These are phyloP conservation scores for Penicillium sp. DNA, from an alignment of 2,329 filamentous ascomycete genomes.

Conservation along the genomic window DNA sequence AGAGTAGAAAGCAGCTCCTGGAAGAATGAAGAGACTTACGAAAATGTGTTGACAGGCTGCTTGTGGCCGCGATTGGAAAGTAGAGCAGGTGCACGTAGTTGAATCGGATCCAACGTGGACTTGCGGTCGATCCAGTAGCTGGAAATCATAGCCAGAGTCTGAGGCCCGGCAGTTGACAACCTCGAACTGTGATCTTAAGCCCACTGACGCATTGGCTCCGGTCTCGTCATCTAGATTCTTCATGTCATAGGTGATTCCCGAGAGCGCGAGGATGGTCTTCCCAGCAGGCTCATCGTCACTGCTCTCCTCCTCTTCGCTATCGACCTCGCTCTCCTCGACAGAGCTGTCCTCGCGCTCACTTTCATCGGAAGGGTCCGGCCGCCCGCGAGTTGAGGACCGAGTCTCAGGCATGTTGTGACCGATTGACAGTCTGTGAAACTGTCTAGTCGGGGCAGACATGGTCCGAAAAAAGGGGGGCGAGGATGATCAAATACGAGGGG, in stretches of 20 bases:
- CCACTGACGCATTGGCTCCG: slow-evolving; percentile 34
- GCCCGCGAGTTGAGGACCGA: slow-evolving; percentile 26
- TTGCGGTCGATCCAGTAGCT: slow-evolving; percentile 35
- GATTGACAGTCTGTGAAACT: slow-evolving; percentile 42
- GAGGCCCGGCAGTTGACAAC: slow-evolving; percentile 35
- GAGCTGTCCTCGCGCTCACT: slow-evolving; percentile 15
- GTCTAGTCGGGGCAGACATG: slow-evolving; percentile 43
- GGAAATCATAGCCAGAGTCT: slow-evolving; percentile 37
- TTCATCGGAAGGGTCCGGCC: slow-evolving; percentile 19
- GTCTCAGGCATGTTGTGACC: slow-evolving; percentile 34
- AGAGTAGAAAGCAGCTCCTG: neutral
- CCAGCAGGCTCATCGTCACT: slow-evolving; percentile 17
- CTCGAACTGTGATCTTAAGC: slow-evolving; percentile 34
- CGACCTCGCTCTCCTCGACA: slow-evolving; percentile 10
- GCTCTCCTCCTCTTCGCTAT: slow-evolving; percentile 18
- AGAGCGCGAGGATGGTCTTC: slow-evolving; percentile 30
- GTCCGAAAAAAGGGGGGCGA: slow-evolving; percentile 10
- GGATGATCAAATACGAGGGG: slow-evolving; percentile 2
- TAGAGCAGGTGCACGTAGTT: slow-evolving; percentile 38
- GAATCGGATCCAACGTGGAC: slow-evolving; percentile 33
- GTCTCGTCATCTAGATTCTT: slow-evolving; percentile 30
- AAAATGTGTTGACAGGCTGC: slow-evolving; percentile 45
- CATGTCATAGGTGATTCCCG: slow-evolving; percentile 39
- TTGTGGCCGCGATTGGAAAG: slow-evolving; percentile 29
- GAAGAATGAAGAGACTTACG: slow-evolving; percentile 30